Evolutionary conservation across 805 yeast species (phyloP).

Genomic region (Dipodascopsis uninucleata): DNA sequence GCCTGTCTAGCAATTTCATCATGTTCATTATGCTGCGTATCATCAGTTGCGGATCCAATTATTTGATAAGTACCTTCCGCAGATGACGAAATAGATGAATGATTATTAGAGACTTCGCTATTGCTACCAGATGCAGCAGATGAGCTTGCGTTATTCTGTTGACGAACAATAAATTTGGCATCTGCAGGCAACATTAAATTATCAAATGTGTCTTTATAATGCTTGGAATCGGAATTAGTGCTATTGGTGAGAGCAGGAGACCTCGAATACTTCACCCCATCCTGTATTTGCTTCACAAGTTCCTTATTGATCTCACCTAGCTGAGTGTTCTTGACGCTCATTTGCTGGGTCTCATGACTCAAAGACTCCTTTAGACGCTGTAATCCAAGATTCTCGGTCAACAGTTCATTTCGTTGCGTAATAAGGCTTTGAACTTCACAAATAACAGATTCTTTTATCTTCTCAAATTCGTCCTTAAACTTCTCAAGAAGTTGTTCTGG

Average conservation of each 20-base stretch:
- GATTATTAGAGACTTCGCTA: background rate
- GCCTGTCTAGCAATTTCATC: conserved; percentile 4
- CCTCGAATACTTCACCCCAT: conserved; percentile 33
- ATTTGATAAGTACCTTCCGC: background rate
- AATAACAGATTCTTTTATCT: conserved; percentile 46
- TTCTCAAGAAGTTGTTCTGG: conserved; percentile 43
- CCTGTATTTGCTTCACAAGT: conserved; percentile 36
- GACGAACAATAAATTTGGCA: too few species aligned
- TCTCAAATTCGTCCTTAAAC: conserved; percentile 46
- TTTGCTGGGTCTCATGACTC: conserved; percentile 34
- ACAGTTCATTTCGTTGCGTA: conserved; percentile 31
- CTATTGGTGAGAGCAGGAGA: background rate
- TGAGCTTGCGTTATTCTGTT: too few species aligned
- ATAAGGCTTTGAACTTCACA: conserved; percentile 43
- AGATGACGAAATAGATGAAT: background rate
- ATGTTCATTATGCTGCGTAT: too few species aligned
- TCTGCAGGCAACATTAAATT: too few species aligned
- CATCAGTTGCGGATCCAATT: background rate
- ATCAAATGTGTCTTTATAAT: too few species aligned
- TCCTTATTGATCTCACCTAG: conserved; percentile 40
- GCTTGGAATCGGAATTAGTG: too few species aligned
- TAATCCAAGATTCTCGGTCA: conserved; percentile 34
- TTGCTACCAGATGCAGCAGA: too few species aligned
- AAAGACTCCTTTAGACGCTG: conserved; percentile 30
- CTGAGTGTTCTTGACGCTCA: conserved; percentile 37